Evolutionary conservation across 1,139 yeast species (phyloP), one percentile per base, ranked within the genome.

Genomic region (Saccharomyces pastorianus): DNA sequence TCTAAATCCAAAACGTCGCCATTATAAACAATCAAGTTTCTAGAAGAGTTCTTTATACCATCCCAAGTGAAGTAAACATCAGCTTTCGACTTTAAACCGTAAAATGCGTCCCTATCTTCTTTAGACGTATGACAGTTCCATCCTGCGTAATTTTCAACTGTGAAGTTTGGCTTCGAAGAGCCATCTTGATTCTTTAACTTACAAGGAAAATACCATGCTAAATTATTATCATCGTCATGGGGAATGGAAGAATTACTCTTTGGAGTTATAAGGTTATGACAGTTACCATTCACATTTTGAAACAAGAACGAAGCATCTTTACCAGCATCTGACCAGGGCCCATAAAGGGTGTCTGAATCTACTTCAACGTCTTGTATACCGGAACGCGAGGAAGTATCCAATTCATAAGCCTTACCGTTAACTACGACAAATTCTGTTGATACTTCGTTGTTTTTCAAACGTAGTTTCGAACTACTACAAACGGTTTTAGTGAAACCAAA

Each of bases 121-220:
- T 76, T 64, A 14, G 88, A 79, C 0, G 97, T 88, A 71, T 93
- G 98, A 71, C 99, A 93, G 8, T 90, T 95, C 83, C 89, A 90
- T 17, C 97, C 97, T 47, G 76, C 72, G 68, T 89, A 89, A 64
- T 81, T 82, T 32, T 77, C 79, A 27, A 65, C 64, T 2, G 90
- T 77, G 61, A 77, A 78, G 65, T 88, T 84, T 29, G 88, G 86
- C 34, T 72, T 57, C 1, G 86, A 70, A 2, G 91, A 76, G 4
- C 96, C 96, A 69, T 88, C 87, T 62, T 81, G 85, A 50, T 76
- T 72, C 57, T 84, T 76, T 50, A 86, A 60, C 63, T 83, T 83
- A 73, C 99, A 93, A 3, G 99, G 98, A 86, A 90, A 89, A 72
- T 93, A 93, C 96, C 96, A 91, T 8, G 96, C 98, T 61, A 93